phyloP scores from a whole-genome alignment of 345 rosid genomes.

The Heritiera littoralis region DNA sequence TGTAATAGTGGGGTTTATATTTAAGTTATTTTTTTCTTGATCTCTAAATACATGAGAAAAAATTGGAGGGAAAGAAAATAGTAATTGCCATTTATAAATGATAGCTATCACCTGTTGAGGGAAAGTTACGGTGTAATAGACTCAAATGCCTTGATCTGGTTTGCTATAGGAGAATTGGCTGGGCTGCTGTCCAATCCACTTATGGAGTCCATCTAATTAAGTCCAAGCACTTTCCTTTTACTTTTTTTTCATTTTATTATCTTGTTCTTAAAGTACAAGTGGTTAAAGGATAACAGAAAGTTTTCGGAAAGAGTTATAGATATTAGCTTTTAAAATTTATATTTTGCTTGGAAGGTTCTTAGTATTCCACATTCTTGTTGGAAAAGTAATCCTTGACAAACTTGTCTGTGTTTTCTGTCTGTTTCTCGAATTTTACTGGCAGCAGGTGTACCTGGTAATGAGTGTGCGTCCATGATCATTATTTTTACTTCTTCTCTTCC shows the following conservation, averaged over 20 bases:
- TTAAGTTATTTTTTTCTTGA: not conserved
- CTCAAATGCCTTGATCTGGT: slow-evolving; percentile 8
- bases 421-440: not conserved
- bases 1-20: not conserved
- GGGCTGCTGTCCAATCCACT: not conserved
- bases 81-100: not conserved
- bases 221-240: not conserved
- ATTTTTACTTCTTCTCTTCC: not conserved
- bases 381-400: not conserved
- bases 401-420: slow-evolving; percentile 7
- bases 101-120: not conserved
- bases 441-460: not conserved
- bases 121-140: not conserved
- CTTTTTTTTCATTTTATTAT: not conserved
- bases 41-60: not conserved
- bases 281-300: not conserved
- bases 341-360: slow-evolving; percentile 10
- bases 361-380: slow-evolving; percentile 4
- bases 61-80: not conserved
- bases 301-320: not conserved
- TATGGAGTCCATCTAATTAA: not conserved
- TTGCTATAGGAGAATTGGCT: not conserved
- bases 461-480: not conserved
- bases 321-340: not conserved
- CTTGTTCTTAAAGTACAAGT: not conserved